Evolutionary conservation across 768 basidiomycete genomes (phyloP).

Genomic region (Ephemerocybe angulata): DNA sequence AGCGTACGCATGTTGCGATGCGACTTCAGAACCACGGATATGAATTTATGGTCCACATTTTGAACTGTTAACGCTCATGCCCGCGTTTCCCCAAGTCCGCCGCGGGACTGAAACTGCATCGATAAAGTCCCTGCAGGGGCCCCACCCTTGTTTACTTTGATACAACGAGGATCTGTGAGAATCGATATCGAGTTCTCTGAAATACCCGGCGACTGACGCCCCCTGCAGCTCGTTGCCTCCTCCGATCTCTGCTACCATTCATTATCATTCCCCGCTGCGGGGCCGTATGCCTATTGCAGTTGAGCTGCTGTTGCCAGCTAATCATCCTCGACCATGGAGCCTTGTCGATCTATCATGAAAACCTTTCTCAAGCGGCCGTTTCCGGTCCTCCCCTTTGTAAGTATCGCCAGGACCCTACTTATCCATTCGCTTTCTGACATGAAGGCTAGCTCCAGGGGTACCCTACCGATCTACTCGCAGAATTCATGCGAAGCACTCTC

Average conservation of each 20-base stretch:
- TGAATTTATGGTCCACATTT: neutral
- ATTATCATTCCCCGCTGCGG: too few species aligned
- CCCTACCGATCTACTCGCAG: neutral
- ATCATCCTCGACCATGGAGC: neutral
- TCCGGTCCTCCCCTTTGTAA: constrained; percentile 6
- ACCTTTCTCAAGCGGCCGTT: neutral
- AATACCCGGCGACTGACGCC: neutral
- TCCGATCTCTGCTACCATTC: neutral
- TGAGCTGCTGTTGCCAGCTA: too few species aligned
- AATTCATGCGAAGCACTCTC: constrained; percentile 3
- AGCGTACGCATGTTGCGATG: neutral
- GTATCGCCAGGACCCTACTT: neutral
- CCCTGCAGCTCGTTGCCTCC: neutral
- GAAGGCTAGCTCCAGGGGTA: neutral
- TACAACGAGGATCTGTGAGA: neutral
- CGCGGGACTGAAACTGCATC: neutral
- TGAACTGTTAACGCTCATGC: neutral
- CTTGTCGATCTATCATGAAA: neutral
- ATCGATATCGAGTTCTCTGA: neutral
- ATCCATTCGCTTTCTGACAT: neutral
- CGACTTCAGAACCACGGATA: neutral
- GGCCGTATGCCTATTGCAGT: too few species aligned
- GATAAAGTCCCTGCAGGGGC: neutral
- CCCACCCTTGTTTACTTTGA: neutral
- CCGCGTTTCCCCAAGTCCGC: neutral